Percentiles rank a stretch among this genome's conserved stretches.
Conservation (phyloP, 2,329 filamentous ascomycete species). For the Pseudohalonectria lignicola region DNA sequence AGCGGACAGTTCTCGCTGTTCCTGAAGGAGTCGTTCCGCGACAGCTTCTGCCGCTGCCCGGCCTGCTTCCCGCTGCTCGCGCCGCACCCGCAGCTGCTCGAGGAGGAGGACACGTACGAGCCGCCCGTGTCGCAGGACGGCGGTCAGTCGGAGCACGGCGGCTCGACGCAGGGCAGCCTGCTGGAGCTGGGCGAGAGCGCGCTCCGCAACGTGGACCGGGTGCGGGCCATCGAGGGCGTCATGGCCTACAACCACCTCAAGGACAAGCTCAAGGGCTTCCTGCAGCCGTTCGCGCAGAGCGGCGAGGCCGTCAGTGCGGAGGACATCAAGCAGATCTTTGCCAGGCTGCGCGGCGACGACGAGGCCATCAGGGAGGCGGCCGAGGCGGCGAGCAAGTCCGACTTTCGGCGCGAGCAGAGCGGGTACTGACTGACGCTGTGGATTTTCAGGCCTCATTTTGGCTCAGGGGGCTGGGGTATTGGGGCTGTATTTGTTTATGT, state of each 20-base stretch:
- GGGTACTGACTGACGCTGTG: constrained; percentile 39
- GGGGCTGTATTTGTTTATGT: no score
- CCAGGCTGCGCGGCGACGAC: constrained; percentile 82
- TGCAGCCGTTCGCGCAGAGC: constrained; percentile 87
- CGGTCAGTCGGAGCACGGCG: constrained; percentile 36
- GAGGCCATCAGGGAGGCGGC: constrained; percentile 56
- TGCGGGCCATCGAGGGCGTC: constrained; percentile 87
- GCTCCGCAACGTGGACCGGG: constrained; percentile 82
- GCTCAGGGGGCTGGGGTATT: no score
- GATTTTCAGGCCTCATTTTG: background rate
- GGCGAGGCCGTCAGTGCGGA: constrained; percentile 83
- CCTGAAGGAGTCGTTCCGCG: constrained; percentile 67
- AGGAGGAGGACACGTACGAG: constrained; percentile 91
- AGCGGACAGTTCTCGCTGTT: constrained; percentile 67
- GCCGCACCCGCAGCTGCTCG: constrained; percentile 68
- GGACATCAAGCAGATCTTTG: constrained; percentile 95
- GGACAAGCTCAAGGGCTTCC: constrained; percentile 89
- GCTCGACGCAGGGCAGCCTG: constrained; percentile 59
- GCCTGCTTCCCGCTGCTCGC: constrained; percentile 67
- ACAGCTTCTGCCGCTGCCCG: constrained; percentile 70
- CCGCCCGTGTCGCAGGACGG: constrained; percentile 68
- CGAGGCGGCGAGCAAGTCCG: constrained; percentile 33
- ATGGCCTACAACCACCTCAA: constrained; percentile 98
- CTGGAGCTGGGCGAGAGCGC: constrained; percentile 89
- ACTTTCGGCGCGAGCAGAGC: constrained; percentile 37